Conservation (phyloP, 306 rosid species). For the Calophaca sinica region DNA sequence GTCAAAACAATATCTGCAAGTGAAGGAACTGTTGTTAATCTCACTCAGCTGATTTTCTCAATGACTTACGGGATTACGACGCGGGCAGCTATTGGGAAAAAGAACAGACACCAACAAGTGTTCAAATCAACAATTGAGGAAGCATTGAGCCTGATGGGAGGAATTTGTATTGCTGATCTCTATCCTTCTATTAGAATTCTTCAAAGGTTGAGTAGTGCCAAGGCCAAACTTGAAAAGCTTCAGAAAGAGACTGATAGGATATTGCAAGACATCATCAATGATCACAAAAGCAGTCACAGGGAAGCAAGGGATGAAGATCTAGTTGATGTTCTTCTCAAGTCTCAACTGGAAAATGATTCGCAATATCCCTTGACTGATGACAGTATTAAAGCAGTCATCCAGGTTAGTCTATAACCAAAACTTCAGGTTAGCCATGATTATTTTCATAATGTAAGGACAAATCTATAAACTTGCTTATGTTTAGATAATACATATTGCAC, state of each 20-base stretch:
- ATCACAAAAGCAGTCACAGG: constrained; percentile 6
- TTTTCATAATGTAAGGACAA: background rate
- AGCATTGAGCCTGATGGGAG: background rate
- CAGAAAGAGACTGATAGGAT: constrained; percentile 22
- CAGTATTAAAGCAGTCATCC: constrained; percentile 38
- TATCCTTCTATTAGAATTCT: constrained; percentile 45
- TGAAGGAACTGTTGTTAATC: constrained; percentile 44
- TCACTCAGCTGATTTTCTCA: constrained; percentile 1
- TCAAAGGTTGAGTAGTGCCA: background rate
- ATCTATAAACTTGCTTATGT: background rate
- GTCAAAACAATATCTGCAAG: constrained; percentile 13
- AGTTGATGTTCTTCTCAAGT: constrained; percentile 46
- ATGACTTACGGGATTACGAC: background rate
- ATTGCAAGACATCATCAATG: constrained; percentile 32
- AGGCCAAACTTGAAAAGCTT: constrained; percentile 7
- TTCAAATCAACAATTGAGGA: background rate
- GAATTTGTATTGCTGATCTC: constrained; percentile 33
- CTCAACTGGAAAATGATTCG: constrained; percentile 18
- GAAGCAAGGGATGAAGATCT: constrained; percentile 36
- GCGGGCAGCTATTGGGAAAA: constrained; percentile 27
- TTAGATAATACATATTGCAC: background rate
- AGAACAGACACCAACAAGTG: background rate
- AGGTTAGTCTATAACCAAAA: constrained; percentile 29
- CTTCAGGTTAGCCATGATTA: no score
- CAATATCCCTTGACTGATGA: background rate